Evolutionary conservation across 2,329 filamentous ascomycete species (phyloP).

Genomic region (Pestalotiopsis sp.): DNA sequence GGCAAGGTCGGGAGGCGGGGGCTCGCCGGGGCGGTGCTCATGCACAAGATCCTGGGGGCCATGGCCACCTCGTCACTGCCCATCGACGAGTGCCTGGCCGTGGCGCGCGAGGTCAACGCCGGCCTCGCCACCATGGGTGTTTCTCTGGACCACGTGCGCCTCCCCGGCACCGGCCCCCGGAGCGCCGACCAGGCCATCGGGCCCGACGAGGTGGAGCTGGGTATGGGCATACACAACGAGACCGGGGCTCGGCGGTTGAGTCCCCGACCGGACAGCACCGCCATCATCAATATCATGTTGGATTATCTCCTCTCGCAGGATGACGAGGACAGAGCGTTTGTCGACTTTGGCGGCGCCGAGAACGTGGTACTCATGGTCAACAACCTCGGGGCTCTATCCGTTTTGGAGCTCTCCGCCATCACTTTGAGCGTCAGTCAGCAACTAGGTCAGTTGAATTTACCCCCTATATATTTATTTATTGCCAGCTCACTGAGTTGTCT

Average conservation of each 20-base stretch:
- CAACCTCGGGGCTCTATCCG: neutral
- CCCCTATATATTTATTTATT: too few relatives aligned
- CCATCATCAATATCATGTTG: neutral
- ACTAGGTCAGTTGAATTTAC: neutral
- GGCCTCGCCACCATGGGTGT: neutral
- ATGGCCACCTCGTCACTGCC: neutral
- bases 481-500: too few relatives aligned
- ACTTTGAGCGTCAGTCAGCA: neutral
- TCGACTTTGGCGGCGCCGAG: neutral
- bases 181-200: neutral
- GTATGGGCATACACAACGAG: conserved; percentile 6
- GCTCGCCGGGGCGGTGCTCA: neutral
- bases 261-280: neutral
- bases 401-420: neutral
- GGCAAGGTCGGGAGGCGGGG: neutral
- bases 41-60: neutral
- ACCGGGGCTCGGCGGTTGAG: neutral
- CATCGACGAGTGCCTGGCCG: neutral
- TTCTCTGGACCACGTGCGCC: neutral
- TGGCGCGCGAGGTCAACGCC: neutral
- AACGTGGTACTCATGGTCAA: neutral
- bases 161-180: neutral
- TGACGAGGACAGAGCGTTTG: neutral
- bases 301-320: neutral
- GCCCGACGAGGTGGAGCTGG: neutral